These are phyloP conservation scores for Anthracocystis panici-leucophaei DNA, from an alignment of 1,284 basidiomycete species.

Conservation along the genomic window DNA sequence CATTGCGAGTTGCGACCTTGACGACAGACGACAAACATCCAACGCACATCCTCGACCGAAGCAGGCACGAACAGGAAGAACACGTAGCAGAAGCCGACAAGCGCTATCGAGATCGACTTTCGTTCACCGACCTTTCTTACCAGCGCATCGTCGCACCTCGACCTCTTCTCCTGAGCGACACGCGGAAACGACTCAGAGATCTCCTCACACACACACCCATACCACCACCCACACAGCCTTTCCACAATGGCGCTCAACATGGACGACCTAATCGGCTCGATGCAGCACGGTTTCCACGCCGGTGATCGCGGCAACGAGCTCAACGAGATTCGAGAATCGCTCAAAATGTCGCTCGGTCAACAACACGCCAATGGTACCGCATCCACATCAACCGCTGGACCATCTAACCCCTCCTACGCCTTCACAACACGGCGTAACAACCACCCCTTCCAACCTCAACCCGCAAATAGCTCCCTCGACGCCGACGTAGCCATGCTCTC, in stretches of 20 bases:
- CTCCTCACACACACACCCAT: background rate
- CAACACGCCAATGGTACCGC: slow-evolving; percentile 12
- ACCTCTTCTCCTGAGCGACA: no score
- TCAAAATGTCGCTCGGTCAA: slow-evolving; percentile 46
- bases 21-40: no score
- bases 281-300: slow-evolving; percentile 59
- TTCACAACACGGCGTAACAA: slow-evolving; percentile 3
- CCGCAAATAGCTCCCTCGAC: slow-evolving; percentile 26
- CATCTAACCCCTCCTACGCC: slow-evolving; percentile 11
- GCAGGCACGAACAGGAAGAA: no score
- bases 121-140: no score
- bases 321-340: slow-evolving; percentile 55
- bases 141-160: no score
- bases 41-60: no score
- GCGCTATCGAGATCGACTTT: no score
- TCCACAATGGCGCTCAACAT: slow-evolving; percentile 59
- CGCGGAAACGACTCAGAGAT: background rate
- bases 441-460: background rate
- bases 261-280: slow-evolving; percentile 63
- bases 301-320: slow-evolving; percentile 59
- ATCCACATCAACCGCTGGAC: slow-evolving; percentile 11
- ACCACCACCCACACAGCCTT: background rate
- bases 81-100: no score
- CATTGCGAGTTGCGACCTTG: no score
- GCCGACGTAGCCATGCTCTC: slow-evolving; percentile 54